Evolutionary conservation across 495 filamentous ascomycete genomes (phyloP).

Genomic region (Tetracladium marchalianum): DNA sequence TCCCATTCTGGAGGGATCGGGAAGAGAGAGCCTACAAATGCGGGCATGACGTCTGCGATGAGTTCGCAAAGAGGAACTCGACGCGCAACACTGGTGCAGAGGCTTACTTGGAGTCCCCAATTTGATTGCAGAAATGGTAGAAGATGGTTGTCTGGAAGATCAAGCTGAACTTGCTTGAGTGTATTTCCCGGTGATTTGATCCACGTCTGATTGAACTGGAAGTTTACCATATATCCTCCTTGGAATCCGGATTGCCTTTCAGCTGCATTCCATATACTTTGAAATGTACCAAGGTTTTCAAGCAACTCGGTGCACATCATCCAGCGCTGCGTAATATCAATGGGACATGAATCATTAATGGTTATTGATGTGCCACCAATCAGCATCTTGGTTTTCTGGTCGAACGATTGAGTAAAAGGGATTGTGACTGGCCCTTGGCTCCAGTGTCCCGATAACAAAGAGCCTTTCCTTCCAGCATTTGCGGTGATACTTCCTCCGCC

Average conservation of each 20-base stretch:
- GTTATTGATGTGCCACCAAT: background rate
- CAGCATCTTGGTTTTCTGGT: background rate
- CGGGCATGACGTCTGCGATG: background rate
- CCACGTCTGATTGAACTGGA: conserved; percentile 5
- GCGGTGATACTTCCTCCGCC: conserved; percentile 6
- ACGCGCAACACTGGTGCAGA: background rate
- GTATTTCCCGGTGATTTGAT: conserved; percentile 2
- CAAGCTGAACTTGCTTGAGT: background rate
- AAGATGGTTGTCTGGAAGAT: background rate
- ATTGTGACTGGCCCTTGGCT: too few species aligned
- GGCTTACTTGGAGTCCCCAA: background rate
- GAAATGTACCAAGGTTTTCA: background rate
- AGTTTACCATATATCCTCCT: background rate
- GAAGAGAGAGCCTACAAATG: background rate
- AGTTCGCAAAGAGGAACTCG: background rate
- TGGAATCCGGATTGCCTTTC: background rate
- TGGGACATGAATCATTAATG: conserved; percentile 4
- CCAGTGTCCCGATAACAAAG: conserved; percentile 2
- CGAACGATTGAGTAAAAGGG: too few species aligned
- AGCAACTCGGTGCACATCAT: background rate
- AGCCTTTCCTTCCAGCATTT: background rate
- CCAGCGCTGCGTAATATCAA: conserved; percentile 1
- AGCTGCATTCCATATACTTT: conserved; percentile 2
- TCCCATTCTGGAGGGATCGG: background rate
- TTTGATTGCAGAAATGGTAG: background rate